Base-by-base conservation (phyloP, 2,329 filamentous ascomycete genomes). In the Xylaria polymorpha region DNA sequence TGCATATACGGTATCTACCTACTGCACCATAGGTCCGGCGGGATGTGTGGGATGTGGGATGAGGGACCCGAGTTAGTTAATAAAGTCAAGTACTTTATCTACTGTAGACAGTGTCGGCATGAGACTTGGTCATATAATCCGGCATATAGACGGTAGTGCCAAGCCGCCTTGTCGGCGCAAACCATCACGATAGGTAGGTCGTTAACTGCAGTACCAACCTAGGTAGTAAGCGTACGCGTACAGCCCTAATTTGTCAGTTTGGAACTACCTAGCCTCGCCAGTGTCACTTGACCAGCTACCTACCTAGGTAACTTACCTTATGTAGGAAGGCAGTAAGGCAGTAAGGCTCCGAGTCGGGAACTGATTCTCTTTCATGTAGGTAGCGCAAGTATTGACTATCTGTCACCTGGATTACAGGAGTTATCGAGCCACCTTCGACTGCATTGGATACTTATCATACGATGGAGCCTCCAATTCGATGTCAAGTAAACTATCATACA, bases 181-280 rank as follows among this genome's bases (percentile, higher is more conserved):
- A 53, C 35, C 29, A 46, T 62, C 62, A 35, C 46, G 63, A 66
- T 66, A 68, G 62, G 66, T 68, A 68, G 66, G 66, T 68, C 66
- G 43, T 43, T 61, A 68, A 29, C n/a, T 5, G 4, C 4, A 29
- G 25, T 29, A 29, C 25, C 25, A 29, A 29, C 25, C 25, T 4
- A 29, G 25, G 4, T 9, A 12, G 35, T 37, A 46, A 12, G 53
- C 53, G 14, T 53, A 64, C 55, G 46, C 59, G 55, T 41, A 20
- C 48, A 37, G n/a, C 22, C 51, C 55, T 25, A 15, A 39, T 56
- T 39, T 20, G 50, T 35, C 29, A 56, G 22, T 14, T 25, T 43
- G 14, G 29, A 7, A 39, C n/a, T n/a, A n/a, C 25, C 22, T 41
- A 41, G 55, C 55, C 55, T 57, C 35, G 37, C 55, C 10, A 3